Evolutionary conservation across 192 early-diverging fungal species (phyloP), one percentile per base, ranked within the genome.

Genomic region (Jimgerdemannia lactiflua): DNA sequence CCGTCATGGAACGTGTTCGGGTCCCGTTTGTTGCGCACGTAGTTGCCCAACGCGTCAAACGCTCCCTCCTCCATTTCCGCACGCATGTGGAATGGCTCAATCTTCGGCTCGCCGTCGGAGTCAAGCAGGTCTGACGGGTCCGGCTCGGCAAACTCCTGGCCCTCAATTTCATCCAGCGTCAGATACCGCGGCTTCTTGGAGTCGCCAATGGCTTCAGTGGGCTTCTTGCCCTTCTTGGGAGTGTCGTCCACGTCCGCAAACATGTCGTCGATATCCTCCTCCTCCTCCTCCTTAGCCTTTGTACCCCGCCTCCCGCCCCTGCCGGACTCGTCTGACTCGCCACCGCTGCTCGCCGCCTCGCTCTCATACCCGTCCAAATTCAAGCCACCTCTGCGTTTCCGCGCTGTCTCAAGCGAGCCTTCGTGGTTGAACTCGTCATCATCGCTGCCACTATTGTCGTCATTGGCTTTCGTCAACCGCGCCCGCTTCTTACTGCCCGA

Each of bases 11-110:
- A 89, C 1, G 87, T 86, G 11, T 91, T 83, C 2, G 90, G 90
- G 72, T 92, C 91, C 66, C 88, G 74, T 71, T 92, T 91, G 73
- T 86, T 85, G 40, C 91, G 90, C 20, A 90, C 79, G 84, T 92
- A 98, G 64, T 92, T 90, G 0, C 94, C 91, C 2, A 85, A 68
- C 10, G 84, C 82, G 67, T 94, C 90, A 72, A 93, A 90, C 6
- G 90, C 88, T 43, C 90, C 90, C 71, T 92, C 91, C 64, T 91
- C 89, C 71, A 95, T 66, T 18, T 94, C 93, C 8, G 87, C 80
- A n/a, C 85, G 85, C 92, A 95, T 94, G 71, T 92, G 89, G 71
- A 94, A 94, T 1, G 92, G 91, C 72, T 91, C 88, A 14, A 94
- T 81, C 69, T 86, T 84, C 9, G 87, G 83, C 64, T 75, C 77